Base-by-base conservation (phyloP, 1,284 basidiomycete genomes). In the Inonotus obliquus region DNA sequence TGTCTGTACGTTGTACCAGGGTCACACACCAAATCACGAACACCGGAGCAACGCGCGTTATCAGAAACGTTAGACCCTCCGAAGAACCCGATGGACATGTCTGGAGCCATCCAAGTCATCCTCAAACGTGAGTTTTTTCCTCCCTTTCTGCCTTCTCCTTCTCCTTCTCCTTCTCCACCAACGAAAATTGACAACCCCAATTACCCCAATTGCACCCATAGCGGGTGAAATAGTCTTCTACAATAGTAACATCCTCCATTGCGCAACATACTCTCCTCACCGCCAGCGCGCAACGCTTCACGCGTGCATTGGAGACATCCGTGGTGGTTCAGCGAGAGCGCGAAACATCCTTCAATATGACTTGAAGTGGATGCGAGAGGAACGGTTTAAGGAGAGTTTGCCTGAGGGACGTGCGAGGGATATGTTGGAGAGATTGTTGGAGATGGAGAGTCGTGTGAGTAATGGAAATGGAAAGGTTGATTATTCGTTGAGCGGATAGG, bases 261-360 rank as follows among this genome's bases (percentile, higher is more conserved):
- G 86, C 60, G 89, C 84, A 7, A 78, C 79, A 17, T 93, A 93
- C 71, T 78, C 80, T 64, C 75, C 81, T 1, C 71, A 71, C 32
- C 70, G 73, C 23, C 78, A 75, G 57, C 81, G 91, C 1, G 84
- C 85, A 27, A 93, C 91, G 0, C 76, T 94, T 10, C 91, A 93
- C 67, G 91, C 82, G 0, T 85, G 78, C 59, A 86, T 90, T 72
- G 91, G 91, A 1, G 82, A 85, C 63, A 76, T 77, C 0, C 77
- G 79, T 1, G 88, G 87, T 0, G 88, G 89, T 5, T 76, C 80
- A 1, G 74, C 76, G 2, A 82, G 91, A 1, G 89, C 89, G 4
- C 76, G 89, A 39, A 92, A 92, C 68, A 78, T 93, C 17, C 79
- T 93, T n/a, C 89, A 94, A 73, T 92, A 93, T 69, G 87, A 84